Evolutionary conservation across 441 rosid genomes (phyloP).

Genomic region (Arabidopsis hybrid): DNA sequence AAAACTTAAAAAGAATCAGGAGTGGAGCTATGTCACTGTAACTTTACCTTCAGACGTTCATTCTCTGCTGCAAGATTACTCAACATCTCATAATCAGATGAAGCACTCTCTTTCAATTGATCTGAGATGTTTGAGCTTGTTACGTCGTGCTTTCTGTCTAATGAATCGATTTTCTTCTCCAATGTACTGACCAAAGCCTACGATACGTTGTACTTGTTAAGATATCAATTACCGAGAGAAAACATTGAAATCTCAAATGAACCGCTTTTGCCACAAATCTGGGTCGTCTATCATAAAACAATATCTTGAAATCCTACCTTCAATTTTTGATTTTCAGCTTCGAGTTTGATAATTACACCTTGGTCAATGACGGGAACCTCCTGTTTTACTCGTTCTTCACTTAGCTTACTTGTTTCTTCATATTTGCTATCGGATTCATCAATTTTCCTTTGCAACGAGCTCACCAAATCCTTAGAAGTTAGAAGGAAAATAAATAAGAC

Average conservation of each 20-base stretch:
- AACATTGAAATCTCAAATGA: constrained; percentile 10
- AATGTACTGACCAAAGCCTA: constrained; percentile 43
- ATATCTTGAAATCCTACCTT: constrained; percentile 55
- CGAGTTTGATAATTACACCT: constrained; percentile 61
- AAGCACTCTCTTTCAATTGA: constrained; percentile 39
- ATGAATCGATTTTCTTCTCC: constrained; percentile 45
- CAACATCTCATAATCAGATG: constrained; percentile 51
- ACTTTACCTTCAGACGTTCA: constrained; percentile 78
- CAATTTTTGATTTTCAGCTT: constrained; percentile 79
- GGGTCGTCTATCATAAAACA: constrained; percentile 16
- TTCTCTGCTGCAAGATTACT: constrained; percentile 78
- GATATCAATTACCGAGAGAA: constrained; percentile 10
- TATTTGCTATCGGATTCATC: constrained; percentile 30
- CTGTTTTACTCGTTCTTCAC: constrained; percentile 52
- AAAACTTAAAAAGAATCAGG: constrained; percentile 13
- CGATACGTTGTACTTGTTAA: constrained; percentile 21
- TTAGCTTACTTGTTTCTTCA: constrained; percentile 52
- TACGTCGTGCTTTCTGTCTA: constrained; percentile 33
- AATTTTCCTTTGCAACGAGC: constrained; percentile 39
- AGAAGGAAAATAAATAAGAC: constrained; percentile 27
- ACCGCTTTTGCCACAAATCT: constrained; percentile 10
- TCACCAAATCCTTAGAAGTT: constrained; percentile 42
- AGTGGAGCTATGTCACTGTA: neutral
- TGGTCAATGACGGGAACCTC: constrained; percentile 62
- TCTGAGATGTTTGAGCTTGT: constrained; percentile 39